These are phyloP conservation scores for Pseudoperonospora humuli DNA, from an alignment of 352 stramenopile species.

Conservation along the genomic window DNA sequence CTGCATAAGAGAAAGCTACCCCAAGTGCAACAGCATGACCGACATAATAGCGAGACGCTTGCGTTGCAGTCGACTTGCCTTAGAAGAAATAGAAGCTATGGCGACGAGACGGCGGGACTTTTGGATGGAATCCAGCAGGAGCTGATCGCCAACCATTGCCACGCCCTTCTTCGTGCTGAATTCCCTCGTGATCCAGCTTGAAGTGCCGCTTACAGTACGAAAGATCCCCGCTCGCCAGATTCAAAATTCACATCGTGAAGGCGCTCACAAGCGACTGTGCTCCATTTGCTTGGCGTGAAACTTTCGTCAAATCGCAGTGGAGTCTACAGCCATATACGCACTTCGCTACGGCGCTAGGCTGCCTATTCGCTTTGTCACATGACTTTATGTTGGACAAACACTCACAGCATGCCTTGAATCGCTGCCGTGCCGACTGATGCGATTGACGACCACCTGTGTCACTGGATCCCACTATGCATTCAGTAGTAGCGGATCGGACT, in stretches of 20 bases:
- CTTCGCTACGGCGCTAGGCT: background rate
- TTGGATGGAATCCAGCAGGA: constrained; percentile 10
- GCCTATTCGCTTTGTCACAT: background rate
- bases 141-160: constrained; percentile 8
- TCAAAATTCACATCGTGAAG: background rate
- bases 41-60: background rate
- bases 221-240: background rate
- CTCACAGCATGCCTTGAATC: background rate
- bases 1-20: too few relatives aligned
- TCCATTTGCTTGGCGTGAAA: background rate
- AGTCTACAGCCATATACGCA: background rate
- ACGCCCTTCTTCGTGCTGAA: constrained; percentile 9
- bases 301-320: background rate
- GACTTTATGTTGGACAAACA: too few relatives aligned
- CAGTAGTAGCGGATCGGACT: constrained; percentile 23
- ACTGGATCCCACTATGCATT: constrained; percentile 22
- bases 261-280: background rate
- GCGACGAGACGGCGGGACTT: constrained; percentile 20
- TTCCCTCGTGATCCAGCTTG: constrained; percentile 21
- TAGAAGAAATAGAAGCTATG: constrained; percentile 13
- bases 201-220: constrained; percentile 21
- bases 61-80: background rate
- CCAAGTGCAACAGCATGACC: too few relatives aligned
- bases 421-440: constrained; percentile 6
- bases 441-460: constrained; percentile 21